Evolutionary conservation across 495 filamentous ascomycete species (phyloP), one percentile per base, ranked within the genome.

Genomic region (Pyrenula aspistea): DNA sequence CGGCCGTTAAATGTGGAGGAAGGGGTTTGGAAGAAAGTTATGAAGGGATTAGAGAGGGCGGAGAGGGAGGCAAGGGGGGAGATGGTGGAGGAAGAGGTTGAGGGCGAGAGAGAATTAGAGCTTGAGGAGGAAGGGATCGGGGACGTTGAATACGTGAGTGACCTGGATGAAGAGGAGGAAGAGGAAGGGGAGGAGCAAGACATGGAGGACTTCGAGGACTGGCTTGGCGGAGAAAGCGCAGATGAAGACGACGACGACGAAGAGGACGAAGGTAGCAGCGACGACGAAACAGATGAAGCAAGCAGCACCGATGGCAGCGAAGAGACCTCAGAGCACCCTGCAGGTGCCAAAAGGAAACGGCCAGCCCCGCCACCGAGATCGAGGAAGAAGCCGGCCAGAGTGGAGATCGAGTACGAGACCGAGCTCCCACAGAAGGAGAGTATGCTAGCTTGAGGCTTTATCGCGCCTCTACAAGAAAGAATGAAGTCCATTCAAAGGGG

Each of bases 11-110:
- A 98, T 73, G 89, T 93, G 15, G 91, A 93, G 66, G 88, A 94
- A 69, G 76, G 75, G 12, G 90, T 98, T 59, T 98, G 93, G 93
- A 95, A 96, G 85, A 93, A 89, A 80, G 94, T 98, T 23, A 78
- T 98, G 51, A 83, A 84, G 50, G 91, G 91, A 1, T 73, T 97
- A 67, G 94, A 97, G 78, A 78, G 84, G 56, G 81, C 83, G 61
- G 91, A 91, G 22, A 88, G 93, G 66, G 93, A 86, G 51, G 77
- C 76, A 62, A 77, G 90, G 60, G 93, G 97, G 71, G 82, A 88
- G 73, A 92, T 96, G 67, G 65, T 91, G 65, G 92, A 96, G 64
- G 79, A 86, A 57, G 86, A 84, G 10, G 81, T 89, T 62, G 88
- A 92, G 63, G 92, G 90, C 2, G 90, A 95, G 59, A 83, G 85